Percentiles rank a stretch among this genome's conserved stretches.
Evolutionary conservation across 78 protist genomes (phyloP).

Genomic region (Dictyostelium firmibasis): DNA sequence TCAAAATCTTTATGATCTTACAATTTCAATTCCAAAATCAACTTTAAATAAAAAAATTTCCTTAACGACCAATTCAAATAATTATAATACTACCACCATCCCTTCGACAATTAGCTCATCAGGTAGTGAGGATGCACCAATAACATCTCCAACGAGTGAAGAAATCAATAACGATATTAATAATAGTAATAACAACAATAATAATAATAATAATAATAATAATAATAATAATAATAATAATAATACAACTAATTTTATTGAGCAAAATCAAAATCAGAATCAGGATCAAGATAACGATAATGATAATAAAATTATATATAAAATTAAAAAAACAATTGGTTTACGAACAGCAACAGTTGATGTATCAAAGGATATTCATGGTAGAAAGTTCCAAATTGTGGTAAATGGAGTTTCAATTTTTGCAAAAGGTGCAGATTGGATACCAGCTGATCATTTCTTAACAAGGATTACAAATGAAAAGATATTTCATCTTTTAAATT

Average conservation of each 20-base stretch:
- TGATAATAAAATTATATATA: not conserved
- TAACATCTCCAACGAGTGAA: not conserved
- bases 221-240: not conserved
- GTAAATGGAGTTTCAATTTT: constrained; percentile 57
- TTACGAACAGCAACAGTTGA: constrained; percentile 16
- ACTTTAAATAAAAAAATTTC: not conserved
- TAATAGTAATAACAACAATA: not conserved
- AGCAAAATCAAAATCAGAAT: too few species aligned
- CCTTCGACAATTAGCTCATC: not conserved
- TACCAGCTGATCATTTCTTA: constrained; percentile 69
- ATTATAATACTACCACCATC: not conserved
- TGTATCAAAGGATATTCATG: constrained; percentile 38
- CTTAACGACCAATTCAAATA: not conserved
- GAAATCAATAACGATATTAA: not conserved
- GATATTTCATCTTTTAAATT: not conserved
- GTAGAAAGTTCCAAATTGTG: constrained; percentile 45
- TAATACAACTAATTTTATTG: too few species aligned
- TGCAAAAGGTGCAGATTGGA: constrained; percentile 85
- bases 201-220: too few species aligned
- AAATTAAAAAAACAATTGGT: constrained; percentile 16
- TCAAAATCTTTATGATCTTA: constrained; percentile 19
- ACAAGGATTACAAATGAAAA: constrained; percentile 11
- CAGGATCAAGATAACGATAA: not conserved
- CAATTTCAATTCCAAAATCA: not conserved
- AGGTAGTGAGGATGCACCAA: not conserved